These are phyloP conservation scores for Neoboletus brunneissimus DNA, from an alignment of 768 basidiomycete species.

Conservation along the genomic window DNA sequence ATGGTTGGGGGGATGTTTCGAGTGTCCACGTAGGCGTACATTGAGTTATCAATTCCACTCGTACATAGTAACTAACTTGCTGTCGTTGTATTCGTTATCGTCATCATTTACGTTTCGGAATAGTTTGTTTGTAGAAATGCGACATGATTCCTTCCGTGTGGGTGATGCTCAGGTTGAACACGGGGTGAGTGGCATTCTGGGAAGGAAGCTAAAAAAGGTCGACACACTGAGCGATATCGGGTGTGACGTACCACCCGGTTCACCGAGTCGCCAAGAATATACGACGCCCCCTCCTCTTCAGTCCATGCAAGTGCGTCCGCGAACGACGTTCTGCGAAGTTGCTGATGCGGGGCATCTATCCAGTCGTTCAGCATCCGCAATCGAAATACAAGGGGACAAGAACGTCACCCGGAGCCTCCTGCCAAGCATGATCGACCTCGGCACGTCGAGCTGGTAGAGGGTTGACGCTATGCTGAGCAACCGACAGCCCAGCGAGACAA, in stretches of 20 bases:
- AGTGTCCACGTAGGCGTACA: neutral
- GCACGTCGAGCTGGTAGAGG: slow-evolving; percentile 41
- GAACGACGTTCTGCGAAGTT: slow-evolving; percentile 48
- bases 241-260: slow-evolving; percentile 57
- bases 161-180: slow-evolving; percentile 73
- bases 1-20: neutral
- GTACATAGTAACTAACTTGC: slow-evolving; percentile 3
- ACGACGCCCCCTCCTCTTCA: slow-evolving; percentile 59
- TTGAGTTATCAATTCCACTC: neutral
- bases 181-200: slow-evolving; percentile 79
- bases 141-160: slow-evolving; percentile 65
- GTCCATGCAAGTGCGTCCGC: slow-evolving; percentile 58
- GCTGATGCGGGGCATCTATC: slow-evolving; percentile 24
- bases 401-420: slow-evolving; percentile 15
- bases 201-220: neutral
- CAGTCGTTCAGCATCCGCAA: slow-evolving; percentile 6
- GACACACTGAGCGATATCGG: neutral
- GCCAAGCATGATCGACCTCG: slow-evolving; percentile 41
- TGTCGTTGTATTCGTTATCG: neutral
- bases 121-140: slow-evolving; percentile 65
- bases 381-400: neutral
- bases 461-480: slow-evolving; percentile 77
- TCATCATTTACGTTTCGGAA: slow-evolving; percentile 36
- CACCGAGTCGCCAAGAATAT: slow-evolving; percentile 54
- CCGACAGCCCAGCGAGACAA: slow-evolving; percentile 85